A percentile compares a stretch with the other conserved stretches of the same genome.
Evolutionary conservation across 176 grass and related monocot species (phyloP).

Genomic region (Eleusine coracana): DNA sequence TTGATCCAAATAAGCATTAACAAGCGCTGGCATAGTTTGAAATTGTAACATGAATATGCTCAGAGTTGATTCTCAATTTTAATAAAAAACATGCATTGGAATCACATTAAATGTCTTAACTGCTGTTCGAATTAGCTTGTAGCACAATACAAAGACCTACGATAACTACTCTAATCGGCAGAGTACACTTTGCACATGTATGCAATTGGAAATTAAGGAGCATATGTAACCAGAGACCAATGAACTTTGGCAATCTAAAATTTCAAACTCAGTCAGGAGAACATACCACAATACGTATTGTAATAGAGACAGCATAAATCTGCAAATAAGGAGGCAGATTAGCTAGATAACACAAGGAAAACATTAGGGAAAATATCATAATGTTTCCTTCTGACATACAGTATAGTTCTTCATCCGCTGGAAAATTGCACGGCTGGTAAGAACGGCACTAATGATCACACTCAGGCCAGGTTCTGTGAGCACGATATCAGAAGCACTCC

Average conservation of each 20-base stretch:
- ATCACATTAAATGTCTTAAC: neutral
- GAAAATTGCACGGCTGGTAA: slow-evolving; percentile 37
- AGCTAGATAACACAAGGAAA: neutral
- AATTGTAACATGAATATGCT: neutral
- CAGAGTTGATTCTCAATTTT: neutral
- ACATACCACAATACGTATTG: slow-evolving; percentile 62
- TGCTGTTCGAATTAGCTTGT: neutral
- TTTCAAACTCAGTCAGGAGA: neutral
- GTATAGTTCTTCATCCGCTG: slow-evolving; percentile 47
- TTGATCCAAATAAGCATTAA: neutral
- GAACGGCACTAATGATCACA: slow-evolving; percentile 43
- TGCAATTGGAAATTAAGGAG: neutral
- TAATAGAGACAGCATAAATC: slow-evolving; percentile 65
- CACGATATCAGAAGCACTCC: slow-evolving; percentile 39
- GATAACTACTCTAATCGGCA: no score
- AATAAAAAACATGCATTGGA: neutral
- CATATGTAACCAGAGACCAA: neutral
- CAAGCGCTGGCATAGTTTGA: neutral
- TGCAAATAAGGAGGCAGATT: slow-evolving; percentile 16
- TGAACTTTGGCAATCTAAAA: neutral
- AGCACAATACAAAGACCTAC: no score
- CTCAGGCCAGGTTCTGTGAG: slow-evolving; percentile 41
- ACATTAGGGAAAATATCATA: slow-evolving; percentile 3
- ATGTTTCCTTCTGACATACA: slow-evolving; percentile 18
- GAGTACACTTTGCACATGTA: no score